phyloP scores from a whole-genome alignment of 805 yeast genomes.

The Candida pini region DNA sequence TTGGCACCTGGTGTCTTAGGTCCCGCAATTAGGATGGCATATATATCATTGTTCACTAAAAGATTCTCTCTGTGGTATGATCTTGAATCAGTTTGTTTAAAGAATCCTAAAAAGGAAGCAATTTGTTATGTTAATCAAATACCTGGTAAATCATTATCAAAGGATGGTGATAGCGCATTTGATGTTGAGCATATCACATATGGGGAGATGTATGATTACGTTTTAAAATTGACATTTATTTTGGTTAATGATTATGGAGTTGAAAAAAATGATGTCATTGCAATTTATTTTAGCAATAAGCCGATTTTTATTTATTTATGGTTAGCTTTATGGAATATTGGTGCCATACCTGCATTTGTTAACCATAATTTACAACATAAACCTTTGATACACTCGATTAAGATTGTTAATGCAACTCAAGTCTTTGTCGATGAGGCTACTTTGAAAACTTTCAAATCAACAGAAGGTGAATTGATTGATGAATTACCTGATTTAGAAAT shows the following conservation, averaged over 20 bases:
- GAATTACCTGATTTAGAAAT: slow-evolving; percentile 27
- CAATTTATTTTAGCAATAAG: slow-evolving; percentile 72
- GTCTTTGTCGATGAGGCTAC: slow-evolving; percentile 75
- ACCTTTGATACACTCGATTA: slow-evolving; percentile 76
- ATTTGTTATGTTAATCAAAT: slow-evolving; percentile 55
- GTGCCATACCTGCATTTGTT: slow-evolving; percentile 83
- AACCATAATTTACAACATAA: slow-evolving; percentile 73
- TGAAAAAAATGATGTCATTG: slow-evolving; percentile 61
- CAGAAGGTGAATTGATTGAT: slow-evolving; percentile 31
- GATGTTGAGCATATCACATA: slow-evolving; percentile 61
- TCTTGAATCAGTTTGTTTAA: slow-evolving; percentile 51
- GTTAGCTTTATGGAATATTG: slow-evolving; percentile 87
- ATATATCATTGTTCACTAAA: slow-evolving; percentile 29
- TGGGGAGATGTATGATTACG: slow-evolving; percentile 57
- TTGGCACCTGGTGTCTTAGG: slow-evolving; percentile 40
- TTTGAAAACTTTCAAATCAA: slow-evolving; percentile 37
- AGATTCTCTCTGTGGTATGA: slow-evolving; percentile 63
- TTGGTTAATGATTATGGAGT: slow-evolving; percentile 61
- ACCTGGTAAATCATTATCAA: slow-evolving; percentile 30
- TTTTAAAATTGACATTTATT: slow-evolving; percentile 61
- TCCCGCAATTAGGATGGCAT: slow-evolving; percentile 37
- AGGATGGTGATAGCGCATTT: slow-evolving; percentile 50
- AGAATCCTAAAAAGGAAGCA: slow-evolving; percentile 49
- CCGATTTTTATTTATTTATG: slow-evolving; percentile 76
- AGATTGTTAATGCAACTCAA: slow-evolving; percentile 55